Base-by-base conservation (phyloP, 2,329 filamentous ascomycete genomes). In the Nigrospora osmanthi region DNA sequence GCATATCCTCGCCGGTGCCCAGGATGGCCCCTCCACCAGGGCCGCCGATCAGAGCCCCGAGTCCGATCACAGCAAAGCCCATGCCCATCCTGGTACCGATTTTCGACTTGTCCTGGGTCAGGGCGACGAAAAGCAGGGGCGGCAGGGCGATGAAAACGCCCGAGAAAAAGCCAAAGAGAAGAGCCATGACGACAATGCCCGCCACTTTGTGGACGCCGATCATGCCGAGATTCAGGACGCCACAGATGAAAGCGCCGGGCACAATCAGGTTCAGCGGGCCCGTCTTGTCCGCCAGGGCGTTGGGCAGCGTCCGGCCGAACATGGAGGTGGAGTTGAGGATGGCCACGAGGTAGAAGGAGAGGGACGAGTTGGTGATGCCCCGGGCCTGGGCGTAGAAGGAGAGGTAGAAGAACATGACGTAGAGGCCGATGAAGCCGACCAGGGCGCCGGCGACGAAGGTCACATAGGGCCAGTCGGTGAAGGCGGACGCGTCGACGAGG, bases 341-440 rank as follows among this genome's bases (percentile, higher is more conserved):
- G 9, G 65, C 56, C 1, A 67, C 59, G 19, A 67, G 52, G 49
- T 69, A 67, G 50, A 67, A 41, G 16, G 39, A 53, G 52, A 19
- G 54, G 47, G 31, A 61, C 4, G 46, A 17, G 13, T 51, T 43
- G 10, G 47, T 51, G 32, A 53, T 40, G n/a, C 48, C 47, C 28
- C 42, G 43, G 28, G 49, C 45, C 19, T 47, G 23, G 9, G 47
- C 40, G 50, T 60, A 66, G n/a, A 53, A 59, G 1, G 57, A 56
- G 44, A 72, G 54, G 44, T 70, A 72, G 52, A 68, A 72, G 49
- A 70, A 69, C 1, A 66, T 64, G 40, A 71, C 67, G 43, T 70
- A 72, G 0, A 72, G 52, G 1, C 64, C 62, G 50, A 61, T 66
- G 54, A 70, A 68, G n/a, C 67, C 67, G 19, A 56, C 33, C 23